Conservation (phyloP, 176 grass and related monocot species). For the Lolium perenne region DNA sequence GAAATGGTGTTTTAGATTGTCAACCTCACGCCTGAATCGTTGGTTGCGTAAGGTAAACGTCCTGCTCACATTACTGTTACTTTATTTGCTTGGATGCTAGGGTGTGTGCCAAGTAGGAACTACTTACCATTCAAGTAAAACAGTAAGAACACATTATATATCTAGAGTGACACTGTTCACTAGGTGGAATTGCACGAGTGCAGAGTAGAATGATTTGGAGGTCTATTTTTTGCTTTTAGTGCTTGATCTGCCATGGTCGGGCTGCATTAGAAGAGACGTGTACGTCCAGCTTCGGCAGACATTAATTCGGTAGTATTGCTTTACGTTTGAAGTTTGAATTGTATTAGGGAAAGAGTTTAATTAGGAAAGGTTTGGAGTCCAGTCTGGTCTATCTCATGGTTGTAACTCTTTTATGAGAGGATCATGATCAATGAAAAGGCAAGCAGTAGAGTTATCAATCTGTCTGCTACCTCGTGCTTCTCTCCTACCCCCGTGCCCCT, state of each 20-base stretch:
- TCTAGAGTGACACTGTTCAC: slow-evolving; percentile 20
- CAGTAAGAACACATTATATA: slow-evolving; percentile 7
- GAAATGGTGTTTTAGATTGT: slow-evolving; percentile 92
- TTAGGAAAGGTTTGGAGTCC: slow-evolving; percentile 13
- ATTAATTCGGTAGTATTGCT: slow-evolving; percentile 6
- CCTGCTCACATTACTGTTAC: neutral
- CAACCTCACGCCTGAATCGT: slow-evolving; percentile 87
- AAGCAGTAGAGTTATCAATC: neutral
- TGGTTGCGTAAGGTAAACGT: slow-evolving; percentile 92
- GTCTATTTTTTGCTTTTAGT: neutral
- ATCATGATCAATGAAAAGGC: neutral
- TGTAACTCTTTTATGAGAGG: slow-evolving; percentile 19
- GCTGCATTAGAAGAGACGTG: neutral
- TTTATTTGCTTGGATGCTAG: slow-evolving; percentile 24
- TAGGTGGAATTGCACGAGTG: slow-evolving; percentile 28
- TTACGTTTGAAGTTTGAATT: neutral
- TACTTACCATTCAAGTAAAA: neutral
- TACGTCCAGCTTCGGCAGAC: neutral
- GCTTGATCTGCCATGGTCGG: slow-evolving; percentile 1
- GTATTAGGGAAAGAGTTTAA: too few relatives aligned
- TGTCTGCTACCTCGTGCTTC: neutral
- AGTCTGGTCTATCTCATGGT: neutral
- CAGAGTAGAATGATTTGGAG: neutral
- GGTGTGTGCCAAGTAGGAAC: slow-evolving; percentile 12
- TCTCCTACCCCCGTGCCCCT: neutral